phyloP scores from a whole-genome alignment of 345 rosid species.

The Pugionium dolabratum region DNA sequence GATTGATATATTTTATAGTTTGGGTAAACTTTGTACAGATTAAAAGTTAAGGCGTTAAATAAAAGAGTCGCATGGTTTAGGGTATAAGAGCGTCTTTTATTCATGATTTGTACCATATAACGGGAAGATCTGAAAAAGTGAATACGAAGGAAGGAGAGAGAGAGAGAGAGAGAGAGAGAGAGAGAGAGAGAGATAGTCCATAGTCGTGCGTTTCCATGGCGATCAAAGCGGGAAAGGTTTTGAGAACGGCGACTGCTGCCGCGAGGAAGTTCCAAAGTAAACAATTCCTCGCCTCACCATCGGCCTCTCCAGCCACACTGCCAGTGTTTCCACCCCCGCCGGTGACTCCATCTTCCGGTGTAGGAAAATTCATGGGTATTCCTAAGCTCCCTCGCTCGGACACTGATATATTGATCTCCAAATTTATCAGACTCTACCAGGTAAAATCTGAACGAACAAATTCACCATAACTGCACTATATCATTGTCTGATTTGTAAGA shows the following conservation, averaged over 20 bases:
- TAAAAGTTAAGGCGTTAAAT: conserved; percentile 7
- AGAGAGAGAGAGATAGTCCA: background rate
- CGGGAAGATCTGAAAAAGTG: conserved; percentile 20
- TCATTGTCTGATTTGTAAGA: background rate
- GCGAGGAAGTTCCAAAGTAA: conserved; percentile 27
- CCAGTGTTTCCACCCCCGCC: background rate
- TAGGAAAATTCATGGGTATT: conserved; percentile 37
- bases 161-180: background rate
- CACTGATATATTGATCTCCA: conserved; percentile 34
- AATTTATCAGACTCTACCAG: conserved; percentile 36
- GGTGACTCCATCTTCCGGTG: conserved; percentile 35
- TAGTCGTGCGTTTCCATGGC: conserved; percentile 19
- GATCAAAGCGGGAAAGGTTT: conserved; percentile 35
- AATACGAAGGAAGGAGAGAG: background rate
- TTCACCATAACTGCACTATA: background rate
- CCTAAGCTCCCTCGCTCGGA: conserved; percentile 22
- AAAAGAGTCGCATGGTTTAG: background rate
- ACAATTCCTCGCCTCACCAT: conserved; percentile 11
- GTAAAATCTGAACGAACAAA: background rate
- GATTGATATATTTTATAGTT: background rate
- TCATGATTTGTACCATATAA: background rate
- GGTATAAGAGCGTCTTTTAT: background rate
- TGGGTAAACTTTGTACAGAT: background rate
- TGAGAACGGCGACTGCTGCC: conserved; percentile 39
- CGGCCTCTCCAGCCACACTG: background rate